A percentile compares a stretch with the other conserved stretches of the same genome.
phyloP scores from a whole-genome alignment of 2,329 filamentous ascomycete species.

The Trichoderma lentiforme region DNA sequence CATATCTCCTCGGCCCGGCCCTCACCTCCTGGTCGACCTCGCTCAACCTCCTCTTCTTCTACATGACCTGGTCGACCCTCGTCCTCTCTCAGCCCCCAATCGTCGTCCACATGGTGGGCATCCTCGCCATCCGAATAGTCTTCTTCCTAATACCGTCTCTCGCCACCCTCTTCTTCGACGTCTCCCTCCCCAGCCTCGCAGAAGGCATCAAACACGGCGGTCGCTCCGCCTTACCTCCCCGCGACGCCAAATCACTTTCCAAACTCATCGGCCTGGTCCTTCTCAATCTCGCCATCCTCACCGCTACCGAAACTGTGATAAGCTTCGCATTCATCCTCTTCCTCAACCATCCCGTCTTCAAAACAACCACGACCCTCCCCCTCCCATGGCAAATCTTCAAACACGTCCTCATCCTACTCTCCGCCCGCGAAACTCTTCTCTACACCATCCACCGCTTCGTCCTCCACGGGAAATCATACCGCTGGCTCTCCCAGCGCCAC shows the following conservation, averaged over 20 bases:
- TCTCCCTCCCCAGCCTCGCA: slow-evolving; percentile 64
- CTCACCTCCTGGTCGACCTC: slow-evolving; percentile 71
- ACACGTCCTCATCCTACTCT: slow-evolving; percentile 44
- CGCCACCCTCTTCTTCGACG: slow-evolving; percentile 70
- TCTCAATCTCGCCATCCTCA: slow-evolving; percentile 45
- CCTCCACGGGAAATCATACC: slow-evolving; percentile 53
- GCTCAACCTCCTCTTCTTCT: slow-evolving; percentile 84
- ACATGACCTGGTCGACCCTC: slow-evolving; percentile 83
- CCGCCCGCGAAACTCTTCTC: slow-evolving; percentile 55
- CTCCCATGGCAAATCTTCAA: slow-evolving; percentile 53
- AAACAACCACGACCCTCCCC: slow-evolving; percentile 47
- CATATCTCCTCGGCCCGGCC: slow-evolving; percentile 61
- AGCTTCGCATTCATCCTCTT: slow-evolving; percentile 36
- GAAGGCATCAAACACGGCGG: slow-evolving; percentile 67
- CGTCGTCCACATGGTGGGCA: slow-evolving; percentile 70
- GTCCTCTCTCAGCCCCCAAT: slow-evolving; percentile 73
- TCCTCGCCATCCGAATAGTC: slow-evolving; percentile 61
- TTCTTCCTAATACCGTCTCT: slow-evolving; percentile 73
- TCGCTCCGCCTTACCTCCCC: slow-evolving; percentile 46
- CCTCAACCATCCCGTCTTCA: slow-evolving; percentile 43
- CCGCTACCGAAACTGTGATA: slow-evolving; percentile 42
- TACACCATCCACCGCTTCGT: slow-evolving; percentile 73
- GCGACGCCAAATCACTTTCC: slow-evolving; percentile 34
- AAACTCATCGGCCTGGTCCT: slow-evolving; percentile 41
- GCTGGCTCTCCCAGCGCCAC: slow-evolving; percentile 41